Percentiles rank a stretch among this genome's conserved stretches.
phyloP scores from a whole-genome alignment of 75 land plant species.

The Selaginella tamariscina region DNA sequence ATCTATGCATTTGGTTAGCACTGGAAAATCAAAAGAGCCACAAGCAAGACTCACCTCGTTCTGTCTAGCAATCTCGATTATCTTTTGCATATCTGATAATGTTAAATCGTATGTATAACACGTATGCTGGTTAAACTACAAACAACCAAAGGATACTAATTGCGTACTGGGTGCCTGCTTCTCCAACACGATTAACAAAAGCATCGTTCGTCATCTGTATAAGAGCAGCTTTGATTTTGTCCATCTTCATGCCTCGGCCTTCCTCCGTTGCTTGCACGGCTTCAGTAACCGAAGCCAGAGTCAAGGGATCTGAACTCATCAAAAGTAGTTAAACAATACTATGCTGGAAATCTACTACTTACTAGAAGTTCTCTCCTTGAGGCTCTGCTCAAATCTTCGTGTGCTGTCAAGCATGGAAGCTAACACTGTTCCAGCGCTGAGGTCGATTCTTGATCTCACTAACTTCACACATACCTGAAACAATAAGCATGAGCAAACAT shows the following conservation, averaged over 20 bases:
- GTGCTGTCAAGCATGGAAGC: slow-evolving; percentile 49
- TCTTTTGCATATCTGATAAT: slow-evolving; percentile 41
- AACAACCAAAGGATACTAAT: slow-evolving; percentile 42
- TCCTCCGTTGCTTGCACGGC: slow-evolving; percentile 44
- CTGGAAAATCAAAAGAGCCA: neutral
- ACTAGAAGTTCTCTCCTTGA: slow-evolving; percentile 45
- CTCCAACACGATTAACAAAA: slow-evolving; percentile 21
- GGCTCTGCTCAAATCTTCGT: slow-evolving; percentile 24
- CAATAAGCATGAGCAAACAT: neutral
- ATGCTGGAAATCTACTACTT: slow-evolving; percentile 21
- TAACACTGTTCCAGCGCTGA: slow-evolving; percentile 41
- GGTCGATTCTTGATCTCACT: slow-evolving; percentile 38
- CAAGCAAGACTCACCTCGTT: slow-evolving; percentile 43
- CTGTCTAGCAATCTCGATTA: slow-evolving; percentile 48
- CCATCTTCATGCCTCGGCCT: slow-evolving; percentile 58
- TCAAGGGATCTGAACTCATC: slow-evolving; percentile 49
- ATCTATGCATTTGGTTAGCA: slow-evolving; percentile 8
- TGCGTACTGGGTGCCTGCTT: slow-evolving; percentile 27
- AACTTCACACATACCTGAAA: slow-evolving; percentile 44
- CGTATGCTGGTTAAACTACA: neutral
- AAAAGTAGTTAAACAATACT: neutral
- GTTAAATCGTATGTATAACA: too few species aligned
- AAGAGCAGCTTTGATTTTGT: slow-evolving; percentile 47
- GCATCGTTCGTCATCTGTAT: slow-evolving; percentile 37
- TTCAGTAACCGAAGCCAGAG: slow-evolving; percentile 45